A percentile compares a stretch with the other conserved stretches of the same genome.
These are phyloP conservation scores for Gillenia trifoliata DNA, from an alignment of 306 rosid genomes.

Conservation along the genomic window DNA sequence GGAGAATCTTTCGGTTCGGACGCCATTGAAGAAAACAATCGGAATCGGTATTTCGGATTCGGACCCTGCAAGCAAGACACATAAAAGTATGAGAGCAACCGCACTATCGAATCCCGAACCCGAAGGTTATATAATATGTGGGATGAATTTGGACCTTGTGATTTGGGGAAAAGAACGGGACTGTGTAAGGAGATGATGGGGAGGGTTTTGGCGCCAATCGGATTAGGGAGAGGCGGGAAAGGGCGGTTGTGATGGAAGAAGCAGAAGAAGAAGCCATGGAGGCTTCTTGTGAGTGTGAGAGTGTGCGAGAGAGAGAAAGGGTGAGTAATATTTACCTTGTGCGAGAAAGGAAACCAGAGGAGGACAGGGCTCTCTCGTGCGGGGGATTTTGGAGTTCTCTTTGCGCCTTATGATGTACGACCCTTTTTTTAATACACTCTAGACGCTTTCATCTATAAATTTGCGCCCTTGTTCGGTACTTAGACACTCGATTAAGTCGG, in stretches of 20 bases:
- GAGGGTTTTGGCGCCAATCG: slow-evolving; percentile 31
- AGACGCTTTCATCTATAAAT: no score
- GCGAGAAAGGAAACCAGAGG: background rate
- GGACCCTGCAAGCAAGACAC: slow-evolving; percentile 39
- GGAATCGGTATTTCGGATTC: slow-evolving; percentile 20
- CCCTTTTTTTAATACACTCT: no score
- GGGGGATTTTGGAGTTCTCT: background rate
- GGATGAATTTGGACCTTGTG: slow-evolving; percentile 39
- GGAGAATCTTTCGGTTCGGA: slow-evolving; percentile 60
- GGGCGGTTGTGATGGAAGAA: slow-evolving; percentile 34
- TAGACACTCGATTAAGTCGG: no score
- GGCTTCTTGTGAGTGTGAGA: background rate
- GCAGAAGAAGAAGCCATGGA: slow-evolving; percentile 38
- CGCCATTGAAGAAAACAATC: slow-evolving; percentile 76
- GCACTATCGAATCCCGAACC: background rate
- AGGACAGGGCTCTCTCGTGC: background rate
- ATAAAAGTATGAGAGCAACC: background rate
- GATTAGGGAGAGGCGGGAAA: slow-evolving; percentile 35
- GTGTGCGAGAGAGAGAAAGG: background rate
- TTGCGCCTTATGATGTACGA: no score
- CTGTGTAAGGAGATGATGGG: slow-evolving; percentile 11
- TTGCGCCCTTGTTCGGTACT: no score
- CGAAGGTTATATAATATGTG: background rate
- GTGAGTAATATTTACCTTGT: background rate
- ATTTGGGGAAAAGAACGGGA: slow-evolving; percentile 29